Base-by-base conservation (phyloP, 2,329 filamentous ascomycete genomes). In the Dendrostoma leiphaemia region DNA sequence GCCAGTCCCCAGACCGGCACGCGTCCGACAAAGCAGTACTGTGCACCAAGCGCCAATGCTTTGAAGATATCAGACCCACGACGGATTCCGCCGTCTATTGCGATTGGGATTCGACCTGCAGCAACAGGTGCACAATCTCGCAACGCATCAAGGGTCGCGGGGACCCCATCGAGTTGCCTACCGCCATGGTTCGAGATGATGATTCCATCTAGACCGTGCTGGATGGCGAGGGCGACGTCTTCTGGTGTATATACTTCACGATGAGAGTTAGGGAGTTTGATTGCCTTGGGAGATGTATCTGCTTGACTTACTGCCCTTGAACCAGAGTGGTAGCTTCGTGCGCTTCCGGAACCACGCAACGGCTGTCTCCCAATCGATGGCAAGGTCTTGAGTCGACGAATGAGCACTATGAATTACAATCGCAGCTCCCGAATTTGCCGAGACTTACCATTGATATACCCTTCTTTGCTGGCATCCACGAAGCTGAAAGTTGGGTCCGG, bases 121-220 rank as follows among this genome's bases (percentile, higher is more conserved):
- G 82, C 69, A 31, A 75, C 69, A 0, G 79, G 79, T 17, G 74
- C 75, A 50, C 73, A 74, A 52, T 72, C 72, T 17, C 50, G 29
- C 3, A 53, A 32, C 0, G 76, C 72, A 29, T 82, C 65, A 24
- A 83, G 70, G 0, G 76, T 71, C 0, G 79, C 65, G 21, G 74
- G 69, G 0, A 71, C 71, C 69, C 29, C 73, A 55, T 70, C 67
- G 8, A 69, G 51, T 55, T 62, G 66, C 35, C 82, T 65, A 1
- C 81, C 82, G 2, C 80, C 82, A 65, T 85, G 82, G 55, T 85
- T 85, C 23, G 73, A 77, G 7, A 85, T 76, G 1, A 85, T 74
- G 52, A 85, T 82, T 2, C 50, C 50, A n/a, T 53, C 43, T n/a
- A 53, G 13, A 15, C 28, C n/a, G 34, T 53, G 40, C 5, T 23